Evolutionary conservation across 75 land plant genomes (phyloP).

Genomic region (Cryptomeria japonica): DNA sequence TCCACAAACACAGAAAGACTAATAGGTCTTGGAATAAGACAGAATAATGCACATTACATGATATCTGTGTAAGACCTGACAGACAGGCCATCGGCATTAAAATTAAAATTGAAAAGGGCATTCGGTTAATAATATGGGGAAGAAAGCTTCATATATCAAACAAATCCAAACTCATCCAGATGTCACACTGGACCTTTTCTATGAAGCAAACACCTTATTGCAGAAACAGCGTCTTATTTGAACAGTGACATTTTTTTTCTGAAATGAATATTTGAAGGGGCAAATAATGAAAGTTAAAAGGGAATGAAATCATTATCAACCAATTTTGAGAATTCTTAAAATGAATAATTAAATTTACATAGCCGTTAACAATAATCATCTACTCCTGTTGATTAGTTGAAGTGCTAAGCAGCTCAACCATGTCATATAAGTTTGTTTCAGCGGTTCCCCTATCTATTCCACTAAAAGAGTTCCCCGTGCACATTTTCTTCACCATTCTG

Average conservation of each 20-base stretch:
- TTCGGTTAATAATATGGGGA: not conserved
- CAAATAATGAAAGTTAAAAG: not conserved
- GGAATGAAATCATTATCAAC: not conserved
- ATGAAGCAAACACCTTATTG: not conserved
- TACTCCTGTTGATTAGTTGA: not conserved
- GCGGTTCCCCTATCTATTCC: not conserved
- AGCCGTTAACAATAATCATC: constrained; percentile 10
- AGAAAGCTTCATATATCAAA: not conserved
- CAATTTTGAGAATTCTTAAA: not conserved
- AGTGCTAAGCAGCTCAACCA: not conserved
- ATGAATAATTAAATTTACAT: constrained; percentile 4
- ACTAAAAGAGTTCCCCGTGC: not conserved
- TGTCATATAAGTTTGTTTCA: not conserved
- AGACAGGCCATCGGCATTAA: too few species aligned
- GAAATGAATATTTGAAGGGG: not conserved
- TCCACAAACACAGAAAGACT: too few species aligned
- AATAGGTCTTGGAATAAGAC: too few species aligned
- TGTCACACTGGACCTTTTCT: not conserved
- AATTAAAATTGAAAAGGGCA: too few species aligned
- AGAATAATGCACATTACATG: too few species aligned
- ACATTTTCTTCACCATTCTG: not conserved
- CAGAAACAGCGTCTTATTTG: not conserved
- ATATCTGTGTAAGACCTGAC: too few species aligned
- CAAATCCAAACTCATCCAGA: not conserved
- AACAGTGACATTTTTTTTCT: not conserved